Evolutionary conservation across 768 basidiomycete genomes (phyloP).

Genomic region (button mushroom (Agaricus bisporus)): DNA sequence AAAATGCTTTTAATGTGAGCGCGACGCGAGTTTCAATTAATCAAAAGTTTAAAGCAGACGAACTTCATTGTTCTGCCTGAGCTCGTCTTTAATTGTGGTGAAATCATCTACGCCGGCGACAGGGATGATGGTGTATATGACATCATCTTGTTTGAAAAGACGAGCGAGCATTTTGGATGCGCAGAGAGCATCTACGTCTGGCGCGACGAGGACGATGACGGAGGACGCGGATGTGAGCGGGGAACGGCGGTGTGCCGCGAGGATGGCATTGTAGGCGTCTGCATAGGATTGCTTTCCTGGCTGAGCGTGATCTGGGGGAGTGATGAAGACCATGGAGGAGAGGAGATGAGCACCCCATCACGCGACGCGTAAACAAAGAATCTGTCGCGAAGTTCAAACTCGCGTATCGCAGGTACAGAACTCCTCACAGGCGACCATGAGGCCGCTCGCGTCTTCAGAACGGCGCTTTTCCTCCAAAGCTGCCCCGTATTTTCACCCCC

Average conservation of each 20-base stretch:
- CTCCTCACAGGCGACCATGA: slow-evolving; percentile 1
- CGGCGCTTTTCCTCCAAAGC: too few relatives aligned
- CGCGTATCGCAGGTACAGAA: not conserved
- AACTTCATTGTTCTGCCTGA: slow-evolving; percentile 65
- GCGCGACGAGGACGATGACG: slow-evolving; percentile 79
- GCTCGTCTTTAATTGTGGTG: slow-evolving; percentile 56
- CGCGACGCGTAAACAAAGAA: too few relatives aligned
- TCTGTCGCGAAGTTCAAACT: too few relatives aligned
- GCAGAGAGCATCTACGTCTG: slow-evolving; percentile 90
- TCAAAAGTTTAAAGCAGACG: not conserved
- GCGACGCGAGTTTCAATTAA: not conserved
- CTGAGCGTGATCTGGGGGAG: slow-evolving; percentile 63
- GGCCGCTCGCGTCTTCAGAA: not conserved
- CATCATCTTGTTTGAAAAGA: slow-evolving; percentile 89
- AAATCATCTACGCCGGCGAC: slow-evolving; percentile 82
- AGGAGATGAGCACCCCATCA: too few relatives aligned
- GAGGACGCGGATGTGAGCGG: slow-evolving; percentile 77
- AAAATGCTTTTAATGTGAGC: not conserved
- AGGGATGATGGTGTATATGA: slow-evolving; percentile 86
- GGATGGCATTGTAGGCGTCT: slow-evolving; percentile 66
- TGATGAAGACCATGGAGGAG: slow-evolving; percentile 45
- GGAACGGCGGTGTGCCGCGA: slow-evolving; percentile 66
- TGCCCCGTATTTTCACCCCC: too few relatives aligned
- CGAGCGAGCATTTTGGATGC: slow-evolving; percentile 86
- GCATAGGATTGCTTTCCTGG: slow-evolving; percentile 58